Conservation (phyloP, 768 basidiomycete species). For the Panellus pusillus region DNA sequence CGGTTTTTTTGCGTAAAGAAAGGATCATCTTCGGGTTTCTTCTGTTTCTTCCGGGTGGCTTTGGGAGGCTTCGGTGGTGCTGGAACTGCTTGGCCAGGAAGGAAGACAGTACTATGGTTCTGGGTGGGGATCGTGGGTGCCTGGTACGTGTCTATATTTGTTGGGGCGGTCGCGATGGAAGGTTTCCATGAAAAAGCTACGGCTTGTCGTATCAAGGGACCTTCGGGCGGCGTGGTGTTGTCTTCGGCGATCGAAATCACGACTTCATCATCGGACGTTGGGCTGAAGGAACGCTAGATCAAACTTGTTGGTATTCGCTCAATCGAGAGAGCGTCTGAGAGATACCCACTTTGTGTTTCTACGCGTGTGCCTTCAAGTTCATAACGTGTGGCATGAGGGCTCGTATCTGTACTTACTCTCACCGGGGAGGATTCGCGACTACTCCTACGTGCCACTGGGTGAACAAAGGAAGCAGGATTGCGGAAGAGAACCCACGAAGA, state of each 20-base stretch:
- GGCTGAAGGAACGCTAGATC: slow-evolving; percentile 45
- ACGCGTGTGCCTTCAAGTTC: slow-evolving; percentile 14
- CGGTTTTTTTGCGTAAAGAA: slow-evolving; percentile 36
- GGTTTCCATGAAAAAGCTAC: slow-evolving; percentile 48
- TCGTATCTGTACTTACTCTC: slow-evolving; percentile 34
- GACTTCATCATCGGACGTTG: slow-evolving; percentile 52
- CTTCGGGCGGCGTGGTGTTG: slow-evolving; percentile 48
- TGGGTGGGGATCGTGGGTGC: slow-evolving; percentile 28
- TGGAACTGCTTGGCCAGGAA: slow-evolving; percentile 54
- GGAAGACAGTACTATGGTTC: slow-evolving; percentile 35
- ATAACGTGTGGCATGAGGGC: neutral
- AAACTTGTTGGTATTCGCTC: too few species aligned
- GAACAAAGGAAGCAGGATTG: neutral
- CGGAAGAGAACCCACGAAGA: slow-evolving; percentile 35
- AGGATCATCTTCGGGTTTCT: slow-evolving; percentile 35
- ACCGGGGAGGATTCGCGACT: slow-evolving; percentile 58
- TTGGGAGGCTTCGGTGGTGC: slow-evolving; percentile 22
- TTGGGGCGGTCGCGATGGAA: slow-evolving; percentile 28
- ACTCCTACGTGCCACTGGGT: slow-evolving; percentile 39
- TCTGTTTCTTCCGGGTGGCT: slow-evolving; percentile 27
- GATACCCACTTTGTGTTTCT: slow-evolving; percentile 34
- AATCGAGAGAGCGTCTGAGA: too few species aligned
- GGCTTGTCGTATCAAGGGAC: slow-evolving; percentile 60
- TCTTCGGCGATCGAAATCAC: slow-evolving; percentile 41
- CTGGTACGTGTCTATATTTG: slow-evolving; percentile 43